Percentiles rank a stretch among this genome's conserved stretches.
Conservation (phyloP, 1,284 basidiomycete genomes). For the Dichomitus squalens region DNA sequence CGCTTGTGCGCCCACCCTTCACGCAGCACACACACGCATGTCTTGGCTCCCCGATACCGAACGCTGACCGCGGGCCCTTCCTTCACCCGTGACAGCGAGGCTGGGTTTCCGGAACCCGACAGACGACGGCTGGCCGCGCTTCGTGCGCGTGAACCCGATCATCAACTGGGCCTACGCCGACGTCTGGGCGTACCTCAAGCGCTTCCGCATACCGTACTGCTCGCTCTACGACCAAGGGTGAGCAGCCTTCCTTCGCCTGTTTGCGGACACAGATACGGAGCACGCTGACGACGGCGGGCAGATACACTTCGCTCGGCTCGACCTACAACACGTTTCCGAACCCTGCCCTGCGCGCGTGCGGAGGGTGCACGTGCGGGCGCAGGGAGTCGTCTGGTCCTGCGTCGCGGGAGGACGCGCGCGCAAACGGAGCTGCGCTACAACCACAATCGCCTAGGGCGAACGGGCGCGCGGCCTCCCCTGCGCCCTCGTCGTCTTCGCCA, state of each 20-base stretch:
- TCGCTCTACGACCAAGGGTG: slow-evolving; percentile 90
- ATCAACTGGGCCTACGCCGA: slow-evolving; percentile 93
- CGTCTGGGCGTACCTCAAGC: slow-evolving; percentile 87
- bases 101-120: slow-evolving; percentile 78
- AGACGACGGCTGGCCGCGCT: slow-evolving; percentile 86
- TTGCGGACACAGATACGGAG: no score
- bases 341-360: slow-evolving; percentile 67
- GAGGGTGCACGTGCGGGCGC: slow-evolving; percentile 24
- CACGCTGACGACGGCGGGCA: slow-evolving; percentile 39
- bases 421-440: not conserved
- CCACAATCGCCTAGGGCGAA: not conserved
- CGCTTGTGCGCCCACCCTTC: not conserved
- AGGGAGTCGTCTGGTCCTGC: not conserved
- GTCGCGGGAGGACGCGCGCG: not conserved
- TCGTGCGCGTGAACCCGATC: slow-evolving; percentile 94
- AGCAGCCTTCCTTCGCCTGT: slow-evolving; percentile 24
- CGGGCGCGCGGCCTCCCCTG: not conserved
- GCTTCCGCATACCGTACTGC: slow-evolving; percentile 84
- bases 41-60: not conserved
- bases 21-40: not conserved
- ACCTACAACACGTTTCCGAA: slow-evolving; percentile 95
- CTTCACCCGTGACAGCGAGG: slow-evolving; percentile 44
- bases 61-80: not conserved
- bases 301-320: slow-evolving; percentile 95
- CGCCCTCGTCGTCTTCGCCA: not conserved